These are phyloP conservation scores for Eucalyptus marginata DNA, from an alignment of 345 rosid species.

Conservation along the genomic window DNA sequence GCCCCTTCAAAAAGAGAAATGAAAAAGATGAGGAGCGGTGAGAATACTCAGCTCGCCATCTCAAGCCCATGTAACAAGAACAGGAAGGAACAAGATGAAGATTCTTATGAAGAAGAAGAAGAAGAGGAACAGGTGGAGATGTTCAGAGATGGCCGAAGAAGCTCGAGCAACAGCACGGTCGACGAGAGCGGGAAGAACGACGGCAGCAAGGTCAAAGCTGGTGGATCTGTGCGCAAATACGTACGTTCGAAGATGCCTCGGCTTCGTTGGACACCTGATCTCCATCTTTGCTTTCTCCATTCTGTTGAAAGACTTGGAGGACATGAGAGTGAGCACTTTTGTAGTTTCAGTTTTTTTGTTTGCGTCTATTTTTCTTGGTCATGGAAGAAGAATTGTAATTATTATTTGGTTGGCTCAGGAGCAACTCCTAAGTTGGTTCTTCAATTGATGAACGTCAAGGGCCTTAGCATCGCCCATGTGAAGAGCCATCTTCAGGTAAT, in stretches of 20 bases:
- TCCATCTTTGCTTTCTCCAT: conserved; percentile 34
- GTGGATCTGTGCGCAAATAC: conserved; percentile 57
- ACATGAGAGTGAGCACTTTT: conserved; percentile 32
- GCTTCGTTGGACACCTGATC: conserved; percentile 46
- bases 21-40: neutral
- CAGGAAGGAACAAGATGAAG: conserved; percentile 2
- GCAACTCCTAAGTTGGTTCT: conserved; percentile 42
- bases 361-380: neutral
- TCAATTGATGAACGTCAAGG: conserved; percentile 38
- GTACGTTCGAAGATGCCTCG: conserved; percentile 38
- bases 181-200: conserved; percentile 17
- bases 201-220: neutral
- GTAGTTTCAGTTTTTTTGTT: neutral
- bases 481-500: conserved; percentile 46
- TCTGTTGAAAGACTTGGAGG: conserved; percentile 50
- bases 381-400: neutral
- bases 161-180: conserved; percentile 43
- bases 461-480: conserved; percentile 35
- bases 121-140: neutral
- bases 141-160: conserved; percentile 2
- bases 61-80: neutral
- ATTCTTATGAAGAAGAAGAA: conserved; percentile 12
- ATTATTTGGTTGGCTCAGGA: neutral
- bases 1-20: neutral
- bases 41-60: neutral